Percentiles rank a stretch among this genome's conserved stretches.
Conservation (phyloP, 345 rosid species). For the Pugionium cornutum region DNA sequence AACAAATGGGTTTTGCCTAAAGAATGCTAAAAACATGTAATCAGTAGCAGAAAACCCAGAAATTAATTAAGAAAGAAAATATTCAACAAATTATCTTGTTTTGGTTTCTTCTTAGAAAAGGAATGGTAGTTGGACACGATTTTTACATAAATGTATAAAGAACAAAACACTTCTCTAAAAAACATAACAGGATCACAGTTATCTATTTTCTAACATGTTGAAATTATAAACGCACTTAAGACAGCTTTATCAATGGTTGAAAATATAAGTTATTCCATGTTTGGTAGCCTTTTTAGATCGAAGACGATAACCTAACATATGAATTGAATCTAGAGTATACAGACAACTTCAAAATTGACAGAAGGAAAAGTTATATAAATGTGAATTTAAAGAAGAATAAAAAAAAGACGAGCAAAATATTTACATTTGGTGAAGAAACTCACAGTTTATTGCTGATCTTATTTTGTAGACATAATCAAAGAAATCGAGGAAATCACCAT, state of each 20-base stretch:
- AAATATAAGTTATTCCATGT: slow-evolving; percentile 16
- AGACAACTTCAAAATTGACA: slow-evolving; percentile 21
- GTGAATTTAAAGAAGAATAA: not conserved
- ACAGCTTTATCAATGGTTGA: not conserved
- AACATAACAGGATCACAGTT: no score
- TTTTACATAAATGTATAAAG: no score
- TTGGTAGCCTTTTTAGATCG: slow-evolving; percentile 29
- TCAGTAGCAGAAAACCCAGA: not conserved
- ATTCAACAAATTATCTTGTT: not conserved
- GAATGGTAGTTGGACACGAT: slow-evolving; percentile 19
- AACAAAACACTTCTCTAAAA: not conserved
- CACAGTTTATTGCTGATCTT: slow-evolving; percentile 11
- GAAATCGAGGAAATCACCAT: not conserved
- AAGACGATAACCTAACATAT: slow-evolving; percentile 34
- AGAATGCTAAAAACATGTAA: slow-evolving; percentile 1
- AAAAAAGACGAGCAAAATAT: not conserved
- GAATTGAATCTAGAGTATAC: slow-evolving; percentile 10
- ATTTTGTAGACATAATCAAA: slow-evolving; percentile 4
- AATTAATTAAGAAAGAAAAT: slow-evolving; percentile 5
- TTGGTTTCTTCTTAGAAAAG: slow-evolving; percentile 24
- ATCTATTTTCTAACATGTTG: slow-evolving; percentile 13
- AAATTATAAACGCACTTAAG: slow-evolving; percentile 2
- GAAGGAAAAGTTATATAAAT: not conserved
- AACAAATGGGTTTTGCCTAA: not conserved
- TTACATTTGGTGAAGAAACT: slow-evolving; percentile 10